A percentile compares a stretch with the other conserved stretches of the same genome.
Evolutionary conservation across 1,284 basidiomycete genomes (phyloP).

Genomic region (Somion occarium): DNA sequence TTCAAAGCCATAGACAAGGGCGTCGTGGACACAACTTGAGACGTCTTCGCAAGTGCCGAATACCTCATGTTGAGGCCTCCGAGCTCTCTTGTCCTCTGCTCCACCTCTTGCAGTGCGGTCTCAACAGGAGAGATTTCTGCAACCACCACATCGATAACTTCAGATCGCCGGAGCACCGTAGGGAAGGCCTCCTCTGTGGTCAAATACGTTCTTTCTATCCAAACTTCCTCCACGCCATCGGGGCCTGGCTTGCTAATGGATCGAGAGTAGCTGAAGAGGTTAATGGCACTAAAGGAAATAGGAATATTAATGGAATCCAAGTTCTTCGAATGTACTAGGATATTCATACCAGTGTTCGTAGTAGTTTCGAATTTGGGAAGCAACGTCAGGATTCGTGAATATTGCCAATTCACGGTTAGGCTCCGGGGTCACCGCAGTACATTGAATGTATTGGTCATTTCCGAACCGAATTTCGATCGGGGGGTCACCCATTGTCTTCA

Average conservation of each 20-base stretch:
- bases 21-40: slow-evolving; percentile 73
- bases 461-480: slow-evolving; percentile 78
- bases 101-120: slow-evolving; percentile 78
- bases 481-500: slow-evolving; percentile 75
- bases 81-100: slow-evolving; percentile 74
- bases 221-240: slow-evolving; percentile 69
- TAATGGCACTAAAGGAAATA: slow-evolving; percentile 58
- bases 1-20: slow-evolving; percentile 87
- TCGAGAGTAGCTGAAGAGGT: slow-evolving; percentile 76
- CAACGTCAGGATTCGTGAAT: slow-evolving; percentile 84
- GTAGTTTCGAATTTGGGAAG: slow-evolving; percentile 76
- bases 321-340: slow-evolving; percentile 12
- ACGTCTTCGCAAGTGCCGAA: slow-evolving; percentile 71
- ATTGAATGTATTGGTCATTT: slow-evolving; percentile 84
- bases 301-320: slow-evolving; percentile 1
- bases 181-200: slow-evolving; percentile 91
- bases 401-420: slow-evolving; percentile 76
- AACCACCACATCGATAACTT: slow-evolving; percentile 74
- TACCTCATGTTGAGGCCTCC: slow-evolving; percentile 68
- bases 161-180: slow-evolving; percentile 86
- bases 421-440: slow-evolving; percentile 82
- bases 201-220: slow-evolving; percentile 86
- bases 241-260: slow-evolving; percentile 57
- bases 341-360: slow-evolving; percentile 74
- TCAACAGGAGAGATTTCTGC: slow-evolving; percentile 86